These are phyloP conservation scores for Eragrostis curvula DNA, from an alignment of 176 grass and related monocot genomes.

Conservation along the genomic window DNA sequence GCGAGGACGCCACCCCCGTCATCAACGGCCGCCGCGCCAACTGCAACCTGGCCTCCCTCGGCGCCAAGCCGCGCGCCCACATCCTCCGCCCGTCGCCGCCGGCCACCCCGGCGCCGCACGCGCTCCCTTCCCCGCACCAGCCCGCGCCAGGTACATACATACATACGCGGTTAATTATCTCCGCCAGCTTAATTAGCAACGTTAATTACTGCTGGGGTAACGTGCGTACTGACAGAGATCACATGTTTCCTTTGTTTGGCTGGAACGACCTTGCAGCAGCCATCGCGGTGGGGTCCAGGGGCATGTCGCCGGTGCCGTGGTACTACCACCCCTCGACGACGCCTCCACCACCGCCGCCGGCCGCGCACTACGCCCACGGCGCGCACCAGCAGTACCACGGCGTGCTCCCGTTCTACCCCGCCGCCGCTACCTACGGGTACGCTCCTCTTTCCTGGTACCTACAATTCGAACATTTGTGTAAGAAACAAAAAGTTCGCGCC, in stretches of 20 bases:
- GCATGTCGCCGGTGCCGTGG: conserved; percentile 78
- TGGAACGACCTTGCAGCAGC: conserved; percentile 61
- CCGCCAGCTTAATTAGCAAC: background rate
- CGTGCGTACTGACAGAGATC: conserved; percentile 39
- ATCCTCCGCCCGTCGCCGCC: conserved; percentile 67
- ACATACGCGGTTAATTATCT: no score
- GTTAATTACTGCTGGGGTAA: background rate
- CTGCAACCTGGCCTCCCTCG: conserved; percentile 99
- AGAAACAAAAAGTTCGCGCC: background rate
- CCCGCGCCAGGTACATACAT: conserved; percentile 46
- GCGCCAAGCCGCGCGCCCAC: conserved; percentile 74
- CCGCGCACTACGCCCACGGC: conserved; percentile 65
- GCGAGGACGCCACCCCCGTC: conserved; percentile 82
- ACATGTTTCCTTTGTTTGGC: conserved; percentile 4
- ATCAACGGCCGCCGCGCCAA: conserved; percentile 98
- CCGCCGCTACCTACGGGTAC: conserved; percentile 87
- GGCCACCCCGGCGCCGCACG: conserved; percentile 53
- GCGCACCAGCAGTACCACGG: conserved; percentile 76
- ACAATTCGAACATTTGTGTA: background rate
- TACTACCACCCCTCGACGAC: conserved; percentile 84
- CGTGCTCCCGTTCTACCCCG: conserved; percentile 79
- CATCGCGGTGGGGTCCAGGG: conserved; percentile 70
- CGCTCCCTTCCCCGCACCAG: conserved; percentile 55
- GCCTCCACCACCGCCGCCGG: conserved; percentile 52
- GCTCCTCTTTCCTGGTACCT: background rate